Evolutionary conservation across 257 asterid genomes (phyloP), one percentile per base, ranked within the genome.

Genomic region (Marsdenia floribunda): DNA sequence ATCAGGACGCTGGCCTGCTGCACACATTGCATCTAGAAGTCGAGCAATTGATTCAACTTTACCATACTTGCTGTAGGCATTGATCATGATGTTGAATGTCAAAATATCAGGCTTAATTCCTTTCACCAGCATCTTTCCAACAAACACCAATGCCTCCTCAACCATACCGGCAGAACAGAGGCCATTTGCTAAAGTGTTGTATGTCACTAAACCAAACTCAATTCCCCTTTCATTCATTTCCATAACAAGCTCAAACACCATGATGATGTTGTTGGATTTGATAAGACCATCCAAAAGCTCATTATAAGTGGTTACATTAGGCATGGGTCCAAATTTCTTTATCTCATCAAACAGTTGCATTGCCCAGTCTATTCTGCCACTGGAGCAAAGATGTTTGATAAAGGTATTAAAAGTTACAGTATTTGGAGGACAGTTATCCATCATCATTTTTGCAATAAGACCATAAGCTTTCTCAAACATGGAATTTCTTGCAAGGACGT

Each of bases 401-500:
- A 94, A 84, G 19, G 84, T 85, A 63, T 89, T 94, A 80, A 88
- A 87, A 22, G 96, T 91, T 53, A 90, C 70, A 5, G 87, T 84
- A 69, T 89, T 92, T 33, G 97, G 98, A 1, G 87, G 87, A 78
- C 94, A 89, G 44, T 86, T 82, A 12, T 87, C 91, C 67, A 40
- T 74, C 53, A 33, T 78, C 97, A 94, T 91, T 14, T 73, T 80
- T 50, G 78, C 84, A 13, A 94, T 61, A 80, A 94, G 88, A 66
- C 79, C 68, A 79, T 85, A 88, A 72, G 97, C 97, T 82, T 82
- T 79, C 40, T 86, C 76, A 76, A 92, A 88, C 95, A 91, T 83
- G 78, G 80, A 85, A 77, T 86, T 88, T 72, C 83, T 73, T 71
- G 96, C 88, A 22, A 91, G 90, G n/a, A 69, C 91, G 55, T 90